Evolutionary conservation across 371 early-diverging fungal genomes (phyloP), one percentile per base, ranked within the genome.

Genomic region (Blyttiomyces sp.): DNA sequence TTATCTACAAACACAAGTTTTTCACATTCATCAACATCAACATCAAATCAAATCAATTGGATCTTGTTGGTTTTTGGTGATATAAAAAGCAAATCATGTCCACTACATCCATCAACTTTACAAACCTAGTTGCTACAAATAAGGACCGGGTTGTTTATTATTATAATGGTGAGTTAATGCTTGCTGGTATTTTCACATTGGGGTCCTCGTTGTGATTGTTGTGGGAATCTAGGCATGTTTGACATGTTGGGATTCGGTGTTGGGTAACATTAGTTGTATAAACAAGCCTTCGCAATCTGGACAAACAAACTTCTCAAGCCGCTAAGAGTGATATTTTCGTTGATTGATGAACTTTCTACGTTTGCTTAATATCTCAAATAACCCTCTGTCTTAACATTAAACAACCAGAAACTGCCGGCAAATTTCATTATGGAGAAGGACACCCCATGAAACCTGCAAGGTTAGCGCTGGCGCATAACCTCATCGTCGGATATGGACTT

Each of bases 391-490:
- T 54, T 24, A 17, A 23, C 17, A 27, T 23, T 19, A 27, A 26
- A 11, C 23, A 6, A 19, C 33, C 35, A 65, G 66, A 66, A 57
- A 66, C 66, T 19, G 33, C 66, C 16, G 60, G 59, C 5, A 63
- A 63, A 59, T 92, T 89, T 63, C 91, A 93, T 63, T 94, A 91
- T 71, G 94, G 96, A 21, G 73, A 74, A 28, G 86, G 86, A 19
- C 99, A 98, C 68, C 99, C 99, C 4, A 99, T 99, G 99, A 99
- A 99, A 71, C 99, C 99, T 9, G 94, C 96, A 52, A 86, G 99
- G 60, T 91, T 99, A 73, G 90, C 93, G 54, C 91, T 99, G 87
- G 93, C 96, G 28, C 98, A 99, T 76, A 92, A 92, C 67, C 82
- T 99, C 57, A 92, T 99, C 34, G 80, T 94, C 48, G 91, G 91